Evolutionary conservation across 2,329 filamentous ascomycete species (phyloP).

Genomic region (Trichophyton mentagrophytes): DNA sequence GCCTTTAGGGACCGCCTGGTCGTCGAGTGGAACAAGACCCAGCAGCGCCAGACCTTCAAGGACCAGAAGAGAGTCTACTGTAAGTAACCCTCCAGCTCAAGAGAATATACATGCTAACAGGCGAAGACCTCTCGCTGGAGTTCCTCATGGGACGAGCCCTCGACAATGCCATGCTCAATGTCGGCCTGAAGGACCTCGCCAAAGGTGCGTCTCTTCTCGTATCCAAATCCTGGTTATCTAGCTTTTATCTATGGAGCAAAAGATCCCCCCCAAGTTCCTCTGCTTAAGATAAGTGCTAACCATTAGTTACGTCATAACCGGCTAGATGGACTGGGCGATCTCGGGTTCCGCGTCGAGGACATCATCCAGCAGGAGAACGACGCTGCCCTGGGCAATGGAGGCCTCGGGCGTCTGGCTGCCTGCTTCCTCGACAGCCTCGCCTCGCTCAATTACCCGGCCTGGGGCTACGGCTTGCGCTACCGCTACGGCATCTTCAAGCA

Average conservation of each 20-base stretch:
- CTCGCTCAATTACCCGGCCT: slow-evolving; percentile 86
- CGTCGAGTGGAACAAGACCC: slow-evolving; percentile 94
- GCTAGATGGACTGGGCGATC: slow-evolving; percentile 64
- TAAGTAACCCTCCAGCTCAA: slow-evolving; percentile 20
- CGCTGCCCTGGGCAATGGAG: slow-evolving; percentile 89
- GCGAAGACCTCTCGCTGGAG: slow-evolving; percentile 71
- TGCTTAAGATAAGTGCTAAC: neutral
- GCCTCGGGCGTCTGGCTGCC: slow-evolving; percentile 83
- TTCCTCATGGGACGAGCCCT: slow-evolving; percentile 94
- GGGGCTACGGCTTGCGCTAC: slow-evolving; percentile 94
- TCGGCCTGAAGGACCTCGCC: slow-evolving; percentile 74
- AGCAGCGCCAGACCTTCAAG: slow-evolving; percentile 82
- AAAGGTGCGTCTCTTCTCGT: slow-evolving; percentile 44
- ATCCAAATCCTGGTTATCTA: no score
- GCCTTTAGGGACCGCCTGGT: slow-evolving; percentile 88
- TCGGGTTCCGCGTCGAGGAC: slow-evolving; percentile 95
- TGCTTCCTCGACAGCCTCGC: slow-evolving; percentile 96
- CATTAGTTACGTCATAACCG: slow-evolving; percentile 13
- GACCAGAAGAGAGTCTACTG: slow-evolving; percentile 93
- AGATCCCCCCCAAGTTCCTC: no score
- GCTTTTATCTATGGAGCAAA: no score
- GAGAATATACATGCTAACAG: neutral
- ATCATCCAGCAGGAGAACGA: slow-evolving; percentile 91
- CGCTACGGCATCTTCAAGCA: slow-evolving; percentile 98
- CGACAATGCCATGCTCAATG: slow-evolving; percentile 97